A percentile compares a stretch with the other conserved stretches of the same genome.
Evolutionary conservation across 805 yeast species (phyloP).

Genomic region (Candida odintsovae): DNA sequence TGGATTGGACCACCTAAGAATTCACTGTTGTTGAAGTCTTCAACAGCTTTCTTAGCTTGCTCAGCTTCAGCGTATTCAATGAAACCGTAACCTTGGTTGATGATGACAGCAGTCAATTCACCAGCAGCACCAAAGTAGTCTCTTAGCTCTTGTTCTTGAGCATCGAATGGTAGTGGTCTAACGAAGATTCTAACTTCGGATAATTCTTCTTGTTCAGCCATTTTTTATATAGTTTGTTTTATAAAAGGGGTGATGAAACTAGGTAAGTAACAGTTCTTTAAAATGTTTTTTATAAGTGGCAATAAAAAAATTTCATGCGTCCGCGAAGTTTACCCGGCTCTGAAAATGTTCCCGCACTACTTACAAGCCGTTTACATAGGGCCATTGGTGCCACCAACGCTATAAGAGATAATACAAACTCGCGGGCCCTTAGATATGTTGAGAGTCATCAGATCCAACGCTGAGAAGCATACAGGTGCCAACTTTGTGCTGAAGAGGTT

Average conservation of each 20-base stretch:
- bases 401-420: no score
- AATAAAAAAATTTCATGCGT: no score
- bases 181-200: constrained; percentile 46
- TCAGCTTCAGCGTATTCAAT: constrained; percentile 77
- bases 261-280: not conserved
- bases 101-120: constrained; percentile 58
- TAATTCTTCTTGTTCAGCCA: constrained; percentile 23
- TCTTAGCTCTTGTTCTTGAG: constrained; percentile 53
- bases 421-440: no score
- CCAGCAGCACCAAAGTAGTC: constrained; percentile 65
- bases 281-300: not conserved
- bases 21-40: constrained; percentile 65
- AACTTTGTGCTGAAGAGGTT: not conserved
- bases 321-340: not conserved
- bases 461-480: not conserved
- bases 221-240: not conserved
- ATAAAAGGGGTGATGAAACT: not conserved
- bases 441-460: not conserved
- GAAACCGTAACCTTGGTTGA: constrained; percentile 83
- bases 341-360: no score
- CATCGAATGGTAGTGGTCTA: constrained; percentile 57
- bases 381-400: not conserved
- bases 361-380: no score
- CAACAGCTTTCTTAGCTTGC: constrained; percentile 69
- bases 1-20: constrained; percentile 48